Conservation (phyloP, 768 basidiomycete genomes). For the Saitozyma sp. region DNA sequence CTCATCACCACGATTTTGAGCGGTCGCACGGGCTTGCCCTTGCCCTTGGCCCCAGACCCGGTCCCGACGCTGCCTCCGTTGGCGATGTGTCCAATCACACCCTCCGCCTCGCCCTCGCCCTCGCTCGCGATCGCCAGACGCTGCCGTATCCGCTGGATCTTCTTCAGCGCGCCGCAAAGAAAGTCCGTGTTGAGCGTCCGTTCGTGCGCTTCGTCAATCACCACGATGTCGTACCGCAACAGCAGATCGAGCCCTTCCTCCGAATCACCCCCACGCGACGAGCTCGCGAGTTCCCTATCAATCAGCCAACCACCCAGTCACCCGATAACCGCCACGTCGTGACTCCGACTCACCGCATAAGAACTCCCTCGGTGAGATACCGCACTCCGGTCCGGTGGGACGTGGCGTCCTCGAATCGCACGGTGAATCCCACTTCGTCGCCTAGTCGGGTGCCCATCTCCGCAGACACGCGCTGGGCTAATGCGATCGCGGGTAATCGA, state of each 20-base stretch:
- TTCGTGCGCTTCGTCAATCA: slow-evolving; percentile 98
- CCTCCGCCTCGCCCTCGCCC: slow-evolving; percentile 51
- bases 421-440: slow-evolving; percentile 49
- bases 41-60: slow-evolving; percentile 2
- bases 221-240: slow-evolving; percentile 77
- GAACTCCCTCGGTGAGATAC: slow-evolving; percentile 50
- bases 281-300: slow-evolving; percentile 38
- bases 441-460: slow-evolving; percentile 48
- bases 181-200: slow-evolving; percentile 91
- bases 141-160: slow-evolving; percentile 71
- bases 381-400: slow-evolving; percentile 35
- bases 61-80: not conserved
- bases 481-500: slow-evolving; percentile 45
- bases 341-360: slow-evolving; percentile 40
- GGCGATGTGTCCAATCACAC: slow-evolving; percentile 42
- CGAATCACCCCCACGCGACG: slow-evolving; percentile 1
- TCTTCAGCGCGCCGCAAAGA: slow-evolving; percentile 84
- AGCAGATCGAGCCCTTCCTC: slow-evolving; percentile 55
- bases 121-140: slow-evolving; percentile 29
- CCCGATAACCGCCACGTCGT: not conserved
- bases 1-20: slow-evolving; percentile 96
- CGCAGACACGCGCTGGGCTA: slow-evolving; percentile 44
- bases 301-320: slow-evolving; percentile 1
- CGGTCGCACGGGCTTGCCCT: slow-evolving; percentile 59
- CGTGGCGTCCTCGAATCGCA: slow-evolving; percentile 48